Percentiles rank a stretch among this genome's conserved stretches.
Evolutionary conservation across 805 yeast genomes (phyloP).

Genomic region (Hanseniaspora guilliermondii): DNA sequence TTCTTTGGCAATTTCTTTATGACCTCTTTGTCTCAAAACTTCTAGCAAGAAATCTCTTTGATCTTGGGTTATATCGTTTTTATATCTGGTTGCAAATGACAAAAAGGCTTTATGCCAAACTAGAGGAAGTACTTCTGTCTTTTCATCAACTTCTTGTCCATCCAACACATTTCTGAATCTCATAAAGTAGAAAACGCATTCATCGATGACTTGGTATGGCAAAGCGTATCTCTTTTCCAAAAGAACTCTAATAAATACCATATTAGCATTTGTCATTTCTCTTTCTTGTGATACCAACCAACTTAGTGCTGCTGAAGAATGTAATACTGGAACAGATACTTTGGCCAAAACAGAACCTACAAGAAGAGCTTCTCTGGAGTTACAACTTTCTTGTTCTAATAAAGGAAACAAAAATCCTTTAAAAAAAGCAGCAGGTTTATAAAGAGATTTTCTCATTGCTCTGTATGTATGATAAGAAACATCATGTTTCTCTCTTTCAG

Average conservation of each 20-base stretch:
- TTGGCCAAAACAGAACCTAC: slow-evolving; percentile 84
- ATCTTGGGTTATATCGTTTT: slow-evolving; percentile 96
- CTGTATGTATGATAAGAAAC: slow-evolving; percentile 88
- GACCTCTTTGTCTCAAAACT: slow-evolving; percentile 80
- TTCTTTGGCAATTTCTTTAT: slow-evolving; percentile 81
- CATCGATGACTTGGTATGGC: slow-evolving; percentile 93
- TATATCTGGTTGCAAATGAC: slow-evolving; percentile 89
- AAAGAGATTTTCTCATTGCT: slow-evolving; percentile 79
- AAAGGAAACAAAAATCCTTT: slow-evolving; percentile 90
- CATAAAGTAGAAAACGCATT: slow-evolving; percentile 86
- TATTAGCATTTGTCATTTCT: slow-evolving; percentile 38
- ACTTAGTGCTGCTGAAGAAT: slow-evolving; percentile 89
- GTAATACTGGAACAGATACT: slow-evolving; percentile 85
- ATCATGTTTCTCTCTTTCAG: slow-evolving; percentile 59
- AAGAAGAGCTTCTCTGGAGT: slow-evolving; percentile 87
- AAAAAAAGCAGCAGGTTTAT: slow-evolving; percentile 95
- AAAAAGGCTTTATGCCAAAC: slow-evolving; percentile 96
- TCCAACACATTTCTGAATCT: slow-evolving; percentile 57
- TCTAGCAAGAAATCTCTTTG: slow-evolving; percentile 90
- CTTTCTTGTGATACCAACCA: slow-evolving; percentile 56
- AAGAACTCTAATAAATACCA: slow-evolving; percentile 78
- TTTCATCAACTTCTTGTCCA: slow-evolving; percentile 31
- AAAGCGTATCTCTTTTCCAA: slow-evolving; percentile 91
- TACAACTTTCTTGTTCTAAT: slow-evolving; percentile 65
- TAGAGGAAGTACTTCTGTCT: slow-evolving; percentile 55